Evolutionary conservation across 139 green algal species (phyloP).

Genomic region (Micractinium conductrix): DNA sequence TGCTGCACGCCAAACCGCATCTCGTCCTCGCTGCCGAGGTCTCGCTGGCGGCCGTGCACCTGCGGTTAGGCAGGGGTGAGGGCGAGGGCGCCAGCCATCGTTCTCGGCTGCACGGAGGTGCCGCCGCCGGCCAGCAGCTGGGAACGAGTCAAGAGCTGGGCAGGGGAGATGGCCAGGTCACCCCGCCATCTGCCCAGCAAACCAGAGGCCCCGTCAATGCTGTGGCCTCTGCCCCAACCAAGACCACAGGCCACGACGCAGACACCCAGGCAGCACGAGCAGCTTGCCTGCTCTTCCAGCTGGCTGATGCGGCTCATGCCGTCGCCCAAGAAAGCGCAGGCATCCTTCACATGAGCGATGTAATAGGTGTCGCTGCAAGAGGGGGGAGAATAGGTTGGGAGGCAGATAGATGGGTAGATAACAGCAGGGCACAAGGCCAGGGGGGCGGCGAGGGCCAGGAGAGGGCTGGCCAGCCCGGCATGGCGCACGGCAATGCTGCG

Average conservation of each 20-base stretch:
- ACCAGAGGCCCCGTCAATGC: too few species aligned
- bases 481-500: neutral
- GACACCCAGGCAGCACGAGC: neutral
- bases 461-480: neutral
- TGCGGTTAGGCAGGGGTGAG: neutral
- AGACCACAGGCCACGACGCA: neutral
- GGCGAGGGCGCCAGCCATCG: too few species aligned
- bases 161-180: neutral
- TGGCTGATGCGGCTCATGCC: slow-evolving; percentile 81
- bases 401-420: too few species aligned
- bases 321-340: slow-evolving; percentile 95
- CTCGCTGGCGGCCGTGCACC: slow-evolving; percentile 62
- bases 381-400: too few species aligned
- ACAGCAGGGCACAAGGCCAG: too few species aligned
- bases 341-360: slow-evolving; percentile 94
- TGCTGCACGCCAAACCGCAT: slow-evolving; percentile 83
- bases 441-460: too few species aligned
- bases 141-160: neutral
- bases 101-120: too few species aligned
- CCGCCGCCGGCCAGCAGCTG: too few species aligned
- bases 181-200: too few species aligned
- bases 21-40: slow-evolving; percentile 77
- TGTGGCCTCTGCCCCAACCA: neutral
- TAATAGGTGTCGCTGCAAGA: slow-evolving; percentile 95
- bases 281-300: slow-evolving; percentile 76